Conservation (phyloP, 2,329 filamentous ascomycete genomes). For the Bipolaris gigantea region DNA sequence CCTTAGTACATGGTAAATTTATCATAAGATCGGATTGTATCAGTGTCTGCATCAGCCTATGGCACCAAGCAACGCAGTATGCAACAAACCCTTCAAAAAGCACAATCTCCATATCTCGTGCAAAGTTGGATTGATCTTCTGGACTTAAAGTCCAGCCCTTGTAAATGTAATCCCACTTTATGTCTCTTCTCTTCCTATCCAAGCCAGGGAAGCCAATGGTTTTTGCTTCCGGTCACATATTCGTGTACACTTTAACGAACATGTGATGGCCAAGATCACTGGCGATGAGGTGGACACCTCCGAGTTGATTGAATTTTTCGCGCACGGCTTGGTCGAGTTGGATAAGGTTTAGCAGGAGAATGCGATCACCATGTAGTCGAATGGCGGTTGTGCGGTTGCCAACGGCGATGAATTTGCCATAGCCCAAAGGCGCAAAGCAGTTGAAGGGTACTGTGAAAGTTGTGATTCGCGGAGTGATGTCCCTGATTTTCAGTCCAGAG, state of each 20-base stretch:
- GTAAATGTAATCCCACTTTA: conserved; percentile 18
- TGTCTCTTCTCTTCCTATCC: conserved; percentile 15
- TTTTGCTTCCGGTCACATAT: conserved; percentile 16
- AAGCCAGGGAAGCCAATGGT: conserved; percentile 17
- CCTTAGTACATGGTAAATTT: conserved; percentile 21
- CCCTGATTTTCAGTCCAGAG: conserved; percentile 5
- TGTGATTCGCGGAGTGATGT: conserved; percentile 10
- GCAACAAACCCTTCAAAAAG: conserved; percentile 24
- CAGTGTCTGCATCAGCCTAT: conserved; percentile 15
- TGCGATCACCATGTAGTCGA: conserved; percentile 7
- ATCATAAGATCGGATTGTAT: conserved; percentile 20
- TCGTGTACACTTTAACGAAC: conserved; percentile 7
- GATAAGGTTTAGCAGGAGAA: conserved; percentile 18
- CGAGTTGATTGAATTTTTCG: conserved; percentile 9
- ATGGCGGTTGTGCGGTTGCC: conserved; percentile 22
- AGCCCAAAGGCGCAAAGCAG: conserved; percentile 20
- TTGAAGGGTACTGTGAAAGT: conserved; percentile 22
- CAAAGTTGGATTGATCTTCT: conserved; percentile 18
- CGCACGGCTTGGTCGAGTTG: conserved; percentile 10
- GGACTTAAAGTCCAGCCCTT: conserved; percentile 13
- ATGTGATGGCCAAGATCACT: conserved; percentile 20
- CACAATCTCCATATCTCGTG: conserved; percentile 18
- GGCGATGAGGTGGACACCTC: conserved; percentile 18
- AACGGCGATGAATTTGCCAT: conserved; percentile 21
- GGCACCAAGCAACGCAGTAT: conserved; percentile 20